Evolutionary conservation across 768 basidiomycete genomes (phyloP), one percentile per base, ranked within the genome.

Genomic region (Russula emetica): DNA sequence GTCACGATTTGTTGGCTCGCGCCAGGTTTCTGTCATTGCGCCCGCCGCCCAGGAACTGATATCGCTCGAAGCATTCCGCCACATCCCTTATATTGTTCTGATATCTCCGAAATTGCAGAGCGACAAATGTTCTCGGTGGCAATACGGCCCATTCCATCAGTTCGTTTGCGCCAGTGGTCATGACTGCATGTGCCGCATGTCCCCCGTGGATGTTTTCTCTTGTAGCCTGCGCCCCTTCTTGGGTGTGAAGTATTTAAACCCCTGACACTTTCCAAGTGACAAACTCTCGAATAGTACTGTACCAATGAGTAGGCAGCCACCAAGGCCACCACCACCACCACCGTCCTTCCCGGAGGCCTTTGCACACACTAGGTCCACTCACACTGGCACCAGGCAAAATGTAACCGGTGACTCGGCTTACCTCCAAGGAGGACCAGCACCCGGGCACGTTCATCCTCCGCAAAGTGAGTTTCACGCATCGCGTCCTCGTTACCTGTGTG

Each of bases 401-500:
- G 34, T 6, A n/a, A 5, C 53, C 36, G 11, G 34, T 11, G 16
- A 16, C 22, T 8, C 34, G 13, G 5, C 53, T 14, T 13, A 22
- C 13, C 34, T 14, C 14, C 24, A 24, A 16, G 24, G 5, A 49
- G 49, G 22, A 14, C 53, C 34, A 10, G 34, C 34, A 1, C 6
- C 34, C 22, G 53, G 32, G 34, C 13, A 11, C 6, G 51, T 4
- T 20, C 40, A 20, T 22, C 32, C 26, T 8, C 36, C 26, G 10
- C 61, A 20, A 32, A 38, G 60, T 55, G 44, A n/a, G 60, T 61
- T 40, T 10, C 42, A 6, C 30, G 22, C 20, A 38, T 30, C 20
- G 20, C n/a, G 26, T 16, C 45, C 26, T 42, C 11, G 26, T 16
- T 45, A 18, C 22, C 42, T 45, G 40, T 30, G 18, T 20, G 18